phyloP scores from a whole-genome alignment of 768 basidiomycete species.

The Coprinopsis cinerea region DNA sequence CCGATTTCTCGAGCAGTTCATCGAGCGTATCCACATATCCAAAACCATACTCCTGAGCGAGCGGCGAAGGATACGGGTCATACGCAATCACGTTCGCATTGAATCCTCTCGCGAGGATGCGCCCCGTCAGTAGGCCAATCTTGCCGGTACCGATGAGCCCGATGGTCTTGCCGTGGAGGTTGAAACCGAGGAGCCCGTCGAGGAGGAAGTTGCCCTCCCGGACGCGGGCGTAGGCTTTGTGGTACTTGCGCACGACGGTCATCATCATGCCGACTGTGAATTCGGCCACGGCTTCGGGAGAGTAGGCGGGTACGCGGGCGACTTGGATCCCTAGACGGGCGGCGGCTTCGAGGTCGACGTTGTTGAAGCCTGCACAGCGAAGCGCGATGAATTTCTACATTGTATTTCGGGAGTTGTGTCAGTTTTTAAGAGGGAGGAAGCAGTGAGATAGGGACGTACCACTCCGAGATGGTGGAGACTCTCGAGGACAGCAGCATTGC shows the following conservation, averaged over 20 bases:
- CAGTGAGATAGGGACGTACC: constrained; percentile 18
- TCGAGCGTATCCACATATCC: constrained; percentile 31
- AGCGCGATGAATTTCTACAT: constrained; percentile 35
- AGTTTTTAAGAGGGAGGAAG: neutral
- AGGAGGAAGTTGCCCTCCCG: constrained; percentile 42
- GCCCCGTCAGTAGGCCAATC: constrained; percentile 37
- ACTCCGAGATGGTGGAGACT: constrained; percentile 28
- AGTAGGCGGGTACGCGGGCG: constrained; percentile 36
- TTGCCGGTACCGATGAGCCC: constrained; percentile 39
- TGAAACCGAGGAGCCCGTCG: constrained; percentile 37
- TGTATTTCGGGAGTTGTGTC: neutral
- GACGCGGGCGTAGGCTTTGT: constrained; percentile 40
- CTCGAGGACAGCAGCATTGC: constrained; percentile 28
- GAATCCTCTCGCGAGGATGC: constrained; percentile 35
- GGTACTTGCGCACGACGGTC: constrained; percentile 40
- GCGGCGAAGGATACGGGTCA: constrained; percentile 31
- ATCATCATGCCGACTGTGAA: constrained; percentile 42
- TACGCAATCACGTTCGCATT: constrained; percentile 33
- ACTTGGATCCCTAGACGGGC: constrained; percentile 29
- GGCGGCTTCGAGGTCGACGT: constrained; percentile 32
- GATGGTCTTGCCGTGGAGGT: constrained; percentile 36
- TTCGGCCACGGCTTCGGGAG: constrained; percentile 39
- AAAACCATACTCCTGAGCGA: constrained; percentile 31
- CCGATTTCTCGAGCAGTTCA: constrained; percentile 28
- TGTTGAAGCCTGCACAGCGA: constrained; percentile 39